Evolutionary conservation across 73 alveolate genomes (phyloP).

Genomic region (Effrenium voratum): DNA sequence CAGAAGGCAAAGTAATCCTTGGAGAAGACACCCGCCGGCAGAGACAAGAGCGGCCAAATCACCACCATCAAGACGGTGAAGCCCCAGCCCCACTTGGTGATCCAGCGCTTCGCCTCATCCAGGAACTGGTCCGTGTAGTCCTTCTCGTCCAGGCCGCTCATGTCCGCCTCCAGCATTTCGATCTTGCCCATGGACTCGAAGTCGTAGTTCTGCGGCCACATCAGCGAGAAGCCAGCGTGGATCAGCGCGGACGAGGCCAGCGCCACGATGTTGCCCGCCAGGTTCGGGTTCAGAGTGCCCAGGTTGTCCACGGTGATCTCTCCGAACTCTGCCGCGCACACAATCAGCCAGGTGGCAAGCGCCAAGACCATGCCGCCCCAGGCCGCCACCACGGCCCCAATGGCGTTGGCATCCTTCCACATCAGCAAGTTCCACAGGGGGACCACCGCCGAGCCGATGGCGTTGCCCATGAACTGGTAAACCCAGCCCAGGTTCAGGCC

Average conservation of each 20-base stretch:
- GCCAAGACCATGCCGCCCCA: constrained; percentile 71
- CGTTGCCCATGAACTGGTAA: constrained; percentile 78
- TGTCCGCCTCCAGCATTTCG: constrained; percentile 51
- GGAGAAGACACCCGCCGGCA: constrained; percentile 71
- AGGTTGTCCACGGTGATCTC: constrained; percentile 61
- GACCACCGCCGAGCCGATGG: constrained; percentile 86
- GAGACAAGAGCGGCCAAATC: constrained; percentile 44
- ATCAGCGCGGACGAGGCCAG: constrained; percentile 40
- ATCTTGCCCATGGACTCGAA: constrained; percentile 72
- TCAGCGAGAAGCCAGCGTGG: constrained; percentile 40
- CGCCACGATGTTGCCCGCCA: constrained; percentile 81
- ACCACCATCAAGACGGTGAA: constrained; percentile 42
- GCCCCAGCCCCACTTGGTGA: constrained; percentile 79
- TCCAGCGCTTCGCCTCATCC: constrained; percentile 88
- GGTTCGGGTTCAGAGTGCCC: constrained; percentile 36
- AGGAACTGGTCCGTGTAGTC: constrained; percentile 39
- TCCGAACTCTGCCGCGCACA: constrained; percentile 43
- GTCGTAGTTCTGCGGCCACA: constrained; percentile 50
- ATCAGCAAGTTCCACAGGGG: constrained; percentile 41
- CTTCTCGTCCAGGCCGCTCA: constrained; percentile 42
- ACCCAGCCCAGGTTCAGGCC: constrained; percentile 88
- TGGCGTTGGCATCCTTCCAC: constrained; percentile 72
- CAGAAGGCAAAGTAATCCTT: constrained; percentile 79
- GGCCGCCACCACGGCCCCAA: constrained; percentile 31
- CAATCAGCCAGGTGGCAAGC: constrained; percentile 41